Base-by-base conservation (phyloP, 106 monocot genomes). In the Dendrobium chrysotoxum region DNA sequence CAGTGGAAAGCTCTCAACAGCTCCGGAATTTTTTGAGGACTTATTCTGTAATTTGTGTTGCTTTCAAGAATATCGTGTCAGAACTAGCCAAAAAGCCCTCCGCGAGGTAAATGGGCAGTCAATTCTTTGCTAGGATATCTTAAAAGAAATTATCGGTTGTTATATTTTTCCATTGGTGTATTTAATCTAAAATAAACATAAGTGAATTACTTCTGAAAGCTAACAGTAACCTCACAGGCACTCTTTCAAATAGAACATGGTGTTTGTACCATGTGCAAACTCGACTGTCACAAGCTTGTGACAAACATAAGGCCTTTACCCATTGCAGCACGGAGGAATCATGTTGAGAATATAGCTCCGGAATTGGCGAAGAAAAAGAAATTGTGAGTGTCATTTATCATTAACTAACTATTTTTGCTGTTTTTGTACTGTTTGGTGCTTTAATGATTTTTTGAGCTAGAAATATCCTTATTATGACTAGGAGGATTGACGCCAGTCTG, bases 1-100 rank as follows among this genome's bases (percentile, higher is more conserved):
- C 87, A 97, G 96, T 78, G 88, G 86, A 67, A 93, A 80, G 79
- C 89, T 99, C 77, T 89, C 91, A 28, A 93, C 85, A 84, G 47
- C 81, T 20, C 98, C 98, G 54, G 95, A 99, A 84, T 99, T 84
- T 79, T 93, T 99, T 87, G 98, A 99, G 73, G 98, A 99, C 83
- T 80, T 99, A 23, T 99, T 99, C 80, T 99, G 98, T 78, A 87
- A 83, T 35, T 78, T 99, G 77, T 82, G 81, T 76, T 99, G 98
- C 77, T 95, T 80, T 72, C 87, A 91, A 44, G 91, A 95, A 79
- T 99, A 84, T 77, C 83, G 98, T 20, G 85, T 93, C 39, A 88
- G 98, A 87, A 95, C 95, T 8, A 95, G 91, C 76, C 88, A 85
- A 82, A 87, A 83, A 75, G 86, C 87, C 57, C 90, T 95, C 78